Conservation (phyloP, 2,329 filamentous ascomycete genomes). For the Aspergillus quadrilineatus region DNA sequence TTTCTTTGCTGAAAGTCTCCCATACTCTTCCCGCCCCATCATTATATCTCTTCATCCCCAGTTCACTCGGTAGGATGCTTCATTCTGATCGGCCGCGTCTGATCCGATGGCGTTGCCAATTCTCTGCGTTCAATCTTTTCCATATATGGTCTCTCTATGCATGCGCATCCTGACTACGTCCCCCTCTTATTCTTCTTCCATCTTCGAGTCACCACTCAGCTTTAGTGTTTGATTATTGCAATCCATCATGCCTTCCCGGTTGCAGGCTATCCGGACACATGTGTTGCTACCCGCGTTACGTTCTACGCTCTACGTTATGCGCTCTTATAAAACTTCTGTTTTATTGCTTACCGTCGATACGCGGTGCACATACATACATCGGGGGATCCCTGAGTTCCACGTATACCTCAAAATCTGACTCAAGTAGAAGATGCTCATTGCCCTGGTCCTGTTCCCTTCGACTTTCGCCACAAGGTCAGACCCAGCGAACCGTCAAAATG, state of each 20-base stretch:
- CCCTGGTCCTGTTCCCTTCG: not conserved
- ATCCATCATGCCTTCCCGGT: not conserved
- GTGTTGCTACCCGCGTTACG: not conserved
- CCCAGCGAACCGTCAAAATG: not conserved
- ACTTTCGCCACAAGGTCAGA: not conserved
- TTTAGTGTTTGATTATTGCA: not conserved
- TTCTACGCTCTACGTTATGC: not conserved
- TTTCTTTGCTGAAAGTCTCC: not conserved
- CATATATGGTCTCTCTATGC: not conserved
- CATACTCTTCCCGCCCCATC: not conserved
- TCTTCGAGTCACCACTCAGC: not conserved
- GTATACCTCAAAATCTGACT: too few relatives aligned
- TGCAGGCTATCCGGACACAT: constrained; percentile 1
- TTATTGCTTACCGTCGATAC: not conserved
- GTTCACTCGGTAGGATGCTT: not conserved
- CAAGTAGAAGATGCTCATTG: not conserved
- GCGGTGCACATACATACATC: too few relatives aligned
- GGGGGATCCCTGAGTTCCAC: too few relatives aligned
- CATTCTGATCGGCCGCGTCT: not conserved
- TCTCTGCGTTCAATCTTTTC: not conserved
- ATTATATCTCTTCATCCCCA: constrained; percentile 4
- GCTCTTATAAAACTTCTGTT: not conserved
- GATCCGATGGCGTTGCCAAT: not conserved
- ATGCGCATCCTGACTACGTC: not conserved
- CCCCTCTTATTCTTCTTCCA: not conserved